Base-by-base conservation (phyloP, 805 yeast species). In the Kodamaea sagamina region DNA sequence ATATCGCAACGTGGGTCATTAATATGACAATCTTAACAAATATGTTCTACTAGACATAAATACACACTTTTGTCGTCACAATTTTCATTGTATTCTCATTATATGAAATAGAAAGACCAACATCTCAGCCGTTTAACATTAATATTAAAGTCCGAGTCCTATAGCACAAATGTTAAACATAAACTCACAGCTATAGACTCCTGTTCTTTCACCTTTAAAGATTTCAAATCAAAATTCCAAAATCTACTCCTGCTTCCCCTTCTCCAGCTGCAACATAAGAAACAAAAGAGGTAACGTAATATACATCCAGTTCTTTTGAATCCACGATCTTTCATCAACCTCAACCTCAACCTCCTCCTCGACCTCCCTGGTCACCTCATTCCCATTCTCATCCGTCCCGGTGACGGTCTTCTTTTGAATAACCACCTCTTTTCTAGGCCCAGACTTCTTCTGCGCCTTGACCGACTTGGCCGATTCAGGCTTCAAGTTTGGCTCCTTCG, bases 221-320 rank as follows among this genome's bases (percentile, higher is more conserved):
- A n/a, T n/a, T n/a, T n/a, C n/a, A n/a, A n/a, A n/a, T n/a, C n/a
- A n/a, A n/a, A n/a, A n/a, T n/a, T n/a, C n/a, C n/a, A n/a, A n/a
- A n/a, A n/a, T 43, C 19, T 35, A 35, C 19, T 35, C 32, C 32
- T 39, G 24, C 22, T 39, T 35, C 6, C 29, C 42, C 37, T 39
- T 35, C 6, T 39, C 42, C 37, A 31, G 26, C 31, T 73, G 43
- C 28, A 77, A 29, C 44, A 70, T 47, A 8, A 79, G 38, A 16
- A 76, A 47, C 25, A 57, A 43, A 46, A 59, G 47, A 10, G 78
- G 77, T 2, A 81, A 78, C 6, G 78, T 78, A 18, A 81, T 63
- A 57, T 76, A 79, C 71, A 78, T 68, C 86, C 86, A 81, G 60
- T 81, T 75, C 57, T 75, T 74, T 55, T 80, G 84, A 12, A 81